Conservation (phyloP, 768 basidiomycete genomes). For the Strobilomyces dryophilus region DNA sequence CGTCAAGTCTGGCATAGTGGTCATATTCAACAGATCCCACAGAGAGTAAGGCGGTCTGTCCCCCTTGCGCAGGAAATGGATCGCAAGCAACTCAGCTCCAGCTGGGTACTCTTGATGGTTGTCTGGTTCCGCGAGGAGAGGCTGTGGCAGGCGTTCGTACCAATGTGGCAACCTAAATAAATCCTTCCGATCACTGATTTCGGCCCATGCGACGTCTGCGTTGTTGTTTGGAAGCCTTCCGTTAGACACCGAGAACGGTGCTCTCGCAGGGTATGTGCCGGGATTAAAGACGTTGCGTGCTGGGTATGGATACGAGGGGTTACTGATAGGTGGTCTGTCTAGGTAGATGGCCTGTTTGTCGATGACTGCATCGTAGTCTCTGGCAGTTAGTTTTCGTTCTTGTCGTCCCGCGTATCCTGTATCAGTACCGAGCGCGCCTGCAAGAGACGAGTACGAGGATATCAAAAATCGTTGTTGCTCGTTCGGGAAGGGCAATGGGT, state of each 20-base stretch:
- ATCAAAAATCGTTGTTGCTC: constrained; percentile 13
- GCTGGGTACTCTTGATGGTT: constrained; percentile 7
- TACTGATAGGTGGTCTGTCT: constrained; percentile 13
- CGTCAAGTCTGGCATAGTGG: constrained; percentile 24
- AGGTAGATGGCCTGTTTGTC: constrained; percentile 16
- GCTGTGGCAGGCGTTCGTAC: constrained; percentile 23
- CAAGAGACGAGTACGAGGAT: constrained; percentile 24
- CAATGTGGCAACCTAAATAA: neutral
- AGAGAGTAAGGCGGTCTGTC: constrained; percentile 26
- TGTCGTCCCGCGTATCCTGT: constrained; percentile 10
- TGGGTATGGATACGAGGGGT: constrained; percentile 27
- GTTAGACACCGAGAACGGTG: constrained; percentile 7
- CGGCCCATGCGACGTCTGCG: neutral
- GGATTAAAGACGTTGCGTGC: constrained; percentile 27
- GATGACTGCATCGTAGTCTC: constrained; percentile 4
- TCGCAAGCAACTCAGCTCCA: constrained; percentile 20
- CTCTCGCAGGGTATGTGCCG: constrained; percentile 11
- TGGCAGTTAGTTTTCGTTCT: neutral
- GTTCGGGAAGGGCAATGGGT: constrained; percentile 21
- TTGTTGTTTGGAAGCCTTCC: constrained; percentile 1
- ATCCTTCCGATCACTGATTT: constrained; percentile 4
- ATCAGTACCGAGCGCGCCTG: constrained; percentile 19
- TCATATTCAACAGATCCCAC: constrained; percentile 19
- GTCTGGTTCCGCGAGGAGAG: constrained; percentile 11
- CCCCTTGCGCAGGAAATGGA: constrained; percentile 30